phyloP scores from a whole-genome alignment of 2,329 filamentous ascomycete species.

The Colletotrichum coccodes region DNA sequence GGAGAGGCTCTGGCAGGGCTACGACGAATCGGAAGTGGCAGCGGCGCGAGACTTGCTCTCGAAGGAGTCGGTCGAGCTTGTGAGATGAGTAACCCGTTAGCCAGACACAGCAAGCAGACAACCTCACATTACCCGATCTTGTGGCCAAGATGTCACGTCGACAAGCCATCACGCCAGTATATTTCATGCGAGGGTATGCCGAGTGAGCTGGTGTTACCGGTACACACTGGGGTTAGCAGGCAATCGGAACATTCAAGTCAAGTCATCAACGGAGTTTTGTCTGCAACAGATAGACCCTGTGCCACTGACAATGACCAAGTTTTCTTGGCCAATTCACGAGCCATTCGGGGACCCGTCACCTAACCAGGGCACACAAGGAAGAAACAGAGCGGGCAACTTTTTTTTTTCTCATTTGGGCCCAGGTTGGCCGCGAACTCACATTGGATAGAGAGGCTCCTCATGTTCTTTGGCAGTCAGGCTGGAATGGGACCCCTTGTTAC shows the following conservation, averaged over 20 bases:
- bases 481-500: background rate
- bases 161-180: background rate
- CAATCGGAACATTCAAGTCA: constrained; percentile 17
- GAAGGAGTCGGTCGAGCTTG: constrained; percentile 55
- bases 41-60: constrained; percentile 76
- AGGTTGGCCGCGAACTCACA: background rate
- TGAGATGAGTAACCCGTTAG: constrained; percentile 47
- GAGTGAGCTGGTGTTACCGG: background rate
- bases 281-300: constrained; percentile 7
- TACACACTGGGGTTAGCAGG: background rate
- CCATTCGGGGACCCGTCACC: constrained; percentile 5
- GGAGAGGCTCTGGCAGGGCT: constrained; percentile 78
- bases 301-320: background rate
- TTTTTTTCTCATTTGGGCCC: background rate
- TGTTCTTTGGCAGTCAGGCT: background rate
- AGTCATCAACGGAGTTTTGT: background rate
- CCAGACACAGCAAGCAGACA: background rate
- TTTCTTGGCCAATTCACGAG: background rate
- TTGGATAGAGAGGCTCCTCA: background rate
- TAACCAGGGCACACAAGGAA: background rate
- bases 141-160: constrained; percentile 14
- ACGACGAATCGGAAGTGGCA: constrained; percentile 75
- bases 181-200: constrained; percentile 5
- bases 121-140: background rate
- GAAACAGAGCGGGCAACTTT: background rate